Evolutionary conservation across 441 rosid genomes (phyloP).

Genomic region (Gossypium davidsonii): DNA sequence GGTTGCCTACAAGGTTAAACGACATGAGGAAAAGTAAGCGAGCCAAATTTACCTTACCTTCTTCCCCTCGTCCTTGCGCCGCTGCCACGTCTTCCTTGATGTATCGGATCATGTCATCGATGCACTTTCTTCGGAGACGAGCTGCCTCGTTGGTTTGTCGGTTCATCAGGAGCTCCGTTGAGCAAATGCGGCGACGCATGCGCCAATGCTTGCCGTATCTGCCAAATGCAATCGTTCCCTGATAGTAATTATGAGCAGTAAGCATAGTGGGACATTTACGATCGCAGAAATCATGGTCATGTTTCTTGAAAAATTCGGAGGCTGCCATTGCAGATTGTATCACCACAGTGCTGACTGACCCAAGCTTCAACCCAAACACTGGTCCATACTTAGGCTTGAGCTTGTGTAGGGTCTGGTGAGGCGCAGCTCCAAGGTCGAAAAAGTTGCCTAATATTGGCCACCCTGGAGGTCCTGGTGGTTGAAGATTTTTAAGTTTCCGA

Average conservation of each 20-base stretch:
- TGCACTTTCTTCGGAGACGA: conserved; percentile 22
- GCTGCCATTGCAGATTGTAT: conserved; percentile 44
- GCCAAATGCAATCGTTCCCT: conserved; percentile 34
- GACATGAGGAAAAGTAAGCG: conserved; percentile 26
- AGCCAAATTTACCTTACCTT: conserved; percentile 12
- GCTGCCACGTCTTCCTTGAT: conserved; percentile 16
- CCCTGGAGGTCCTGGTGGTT: conserved; percentile 45
- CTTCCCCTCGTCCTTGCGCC: background rate
- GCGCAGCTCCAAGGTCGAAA: conserved; percentile 33
- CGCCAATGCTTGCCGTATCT: conserved; percentile 42
- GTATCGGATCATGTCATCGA: conserved; percentile 23
- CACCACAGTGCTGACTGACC: conserved; percentile 39
- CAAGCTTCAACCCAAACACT: conserved; percentile 39
- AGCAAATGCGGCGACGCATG: conserved; percentile 24
- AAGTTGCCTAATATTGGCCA: conserved; percentile 54
- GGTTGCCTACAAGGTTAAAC: conserved; percentile 38
- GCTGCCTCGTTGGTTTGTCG: conserved; percentile 28
- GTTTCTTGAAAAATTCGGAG: conserved; percentile 40
- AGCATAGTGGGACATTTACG: conserved; percentile 15
- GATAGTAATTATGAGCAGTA: conserved; percentile 8
- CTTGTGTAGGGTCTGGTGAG: conserved; percentile 37
- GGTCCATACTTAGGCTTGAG: conserved; percentile 36
- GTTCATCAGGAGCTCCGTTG: conserved; percentile 29
- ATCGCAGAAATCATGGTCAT: conserved; percentile 37
- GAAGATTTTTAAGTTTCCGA: background rate